phyloP scores from a whole-genome alignment of 177 flowering plant genomes.

The Tripterygium wilfordii region DNA sequence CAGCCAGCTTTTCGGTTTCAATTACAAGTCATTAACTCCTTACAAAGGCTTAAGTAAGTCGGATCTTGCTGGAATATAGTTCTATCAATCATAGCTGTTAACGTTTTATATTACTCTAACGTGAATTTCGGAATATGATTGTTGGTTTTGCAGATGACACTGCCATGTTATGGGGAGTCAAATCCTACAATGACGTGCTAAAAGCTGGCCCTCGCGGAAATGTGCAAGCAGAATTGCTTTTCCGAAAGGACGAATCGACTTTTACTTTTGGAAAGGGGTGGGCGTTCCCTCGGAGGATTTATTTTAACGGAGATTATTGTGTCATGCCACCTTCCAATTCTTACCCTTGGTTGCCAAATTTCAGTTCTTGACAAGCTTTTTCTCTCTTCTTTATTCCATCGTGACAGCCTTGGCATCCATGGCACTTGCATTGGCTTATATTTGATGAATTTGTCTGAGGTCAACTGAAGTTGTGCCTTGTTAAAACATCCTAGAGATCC shows the following conservation, averaged over 20 bases:
- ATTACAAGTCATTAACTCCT: constrained; percentile 54
- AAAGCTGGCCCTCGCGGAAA: constrained; percentile 55
- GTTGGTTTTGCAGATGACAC: constrained; percentile 47
- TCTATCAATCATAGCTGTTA: no score
- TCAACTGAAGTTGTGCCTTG: constrained; percentile 1
- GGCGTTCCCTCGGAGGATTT: constrained; percentile 63
- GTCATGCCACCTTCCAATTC: constrained; percentile 71
- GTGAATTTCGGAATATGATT: background rate
- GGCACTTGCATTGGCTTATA: constrained; percentile 19
- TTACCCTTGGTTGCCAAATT: constrained; percentile 59
- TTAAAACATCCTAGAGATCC: constrained; percentile 6
- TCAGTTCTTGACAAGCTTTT: constrained; percentile 20
- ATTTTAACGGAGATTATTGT: constrained; percentile 66
- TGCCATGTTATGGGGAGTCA: constrained; percentile 63
- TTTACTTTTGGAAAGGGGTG: constrained; percentile 68
- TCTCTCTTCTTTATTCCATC: constrained; percentile 14
- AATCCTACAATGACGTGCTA: constrained; percentile 55
- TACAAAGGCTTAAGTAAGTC: constrained; percentile 52
- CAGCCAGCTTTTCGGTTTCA: constrained; percentile 55
- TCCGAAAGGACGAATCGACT: constrained; percentile 45
- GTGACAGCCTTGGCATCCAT: constrained; percentile 25
- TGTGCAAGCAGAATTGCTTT: constrained; percentile 53
- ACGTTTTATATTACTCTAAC: background rate
- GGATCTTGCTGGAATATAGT: background rate
- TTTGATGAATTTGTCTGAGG: constrained; percentile 11